Percentiles rank a stretch among this genome's conserved stretches.
phyloP scores from a whole-genome alignment of 2,329 filamentous ascomycete genomes.

The Xylaria arbuscula region DNA sequence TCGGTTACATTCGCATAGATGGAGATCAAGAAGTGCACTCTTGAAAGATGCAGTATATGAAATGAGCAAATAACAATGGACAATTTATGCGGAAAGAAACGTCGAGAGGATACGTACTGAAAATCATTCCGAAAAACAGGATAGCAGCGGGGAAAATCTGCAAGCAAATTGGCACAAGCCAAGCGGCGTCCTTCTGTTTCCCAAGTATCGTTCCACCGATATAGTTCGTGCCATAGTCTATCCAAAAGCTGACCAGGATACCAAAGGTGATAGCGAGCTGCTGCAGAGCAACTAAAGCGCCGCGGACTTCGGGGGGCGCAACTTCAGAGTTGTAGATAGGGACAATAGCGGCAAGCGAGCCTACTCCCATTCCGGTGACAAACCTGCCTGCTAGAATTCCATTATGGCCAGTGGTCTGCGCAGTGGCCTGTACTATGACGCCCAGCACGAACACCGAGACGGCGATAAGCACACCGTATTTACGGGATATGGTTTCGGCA shows the following conservation, averaged over 20 bases:
- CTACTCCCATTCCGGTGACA: conserved; percentile 78
- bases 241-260: conserved; percentile 74
- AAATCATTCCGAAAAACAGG: conserved; percentile 76
- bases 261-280: conserved; percentile 68
- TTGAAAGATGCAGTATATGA: too few relatives aligned
- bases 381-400: conserved; percentile 78
- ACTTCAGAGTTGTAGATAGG: conserved; percentile 64
- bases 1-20: neutral
- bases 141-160: conserved; percentile 75
- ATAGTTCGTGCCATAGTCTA: conserved; percentile 73
- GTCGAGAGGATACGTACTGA: conserved; percentile 56
- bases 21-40: neutral
- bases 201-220: conserved; percentile 64
- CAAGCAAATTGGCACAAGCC: conserved; percentile 78
- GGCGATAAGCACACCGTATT: conserved; percentile 75
- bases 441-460: conserved; percentile 75
- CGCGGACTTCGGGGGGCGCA: conserved; percentile 56
- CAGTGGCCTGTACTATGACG: conserved; percentile 74
- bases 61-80: neutral
- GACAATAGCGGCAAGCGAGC: conserved; percentile 74
- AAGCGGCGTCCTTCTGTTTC: conserved; percentile 73
- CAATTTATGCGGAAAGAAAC: neutral
- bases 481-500: conserved; percentile 76
- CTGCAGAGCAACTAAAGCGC: conserved; percentile 59
- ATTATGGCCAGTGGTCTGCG: conserved; percentile 65